Base-by-base conservation (phyloP, 306 rosid genomes). In the Cucumis hystrix region DNA sequence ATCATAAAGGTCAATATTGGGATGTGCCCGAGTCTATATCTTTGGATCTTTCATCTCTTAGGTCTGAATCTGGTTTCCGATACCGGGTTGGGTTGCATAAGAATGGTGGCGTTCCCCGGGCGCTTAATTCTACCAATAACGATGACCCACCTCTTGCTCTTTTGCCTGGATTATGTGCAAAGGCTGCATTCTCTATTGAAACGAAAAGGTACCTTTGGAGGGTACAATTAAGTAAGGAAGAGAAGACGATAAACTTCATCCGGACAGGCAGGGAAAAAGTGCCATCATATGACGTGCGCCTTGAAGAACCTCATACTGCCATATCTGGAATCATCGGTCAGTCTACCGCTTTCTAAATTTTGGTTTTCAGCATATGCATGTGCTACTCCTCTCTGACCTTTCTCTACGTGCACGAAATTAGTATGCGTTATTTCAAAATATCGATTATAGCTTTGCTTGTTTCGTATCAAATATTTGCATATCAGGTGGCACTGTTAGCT, bases 1-100 rank as follows among this genome's bases (percentile, higher is more conserved):
- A 94, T 81, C 96, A 86, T 84, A 91, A 91, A 74, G 98, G 97
- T 80, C 86, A 78, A 83, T 91, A 91, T 81, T 91, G 97, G 98
- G 93, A 91, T 57, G 97, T 94, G 18, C 95, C 97, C 0, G 88
- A 86, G 84, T 87, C 96, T 72, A 58, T 90, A 79, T 91, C 97
- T 57, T 80, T 92, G 79, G 91, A 91, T 87, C 79, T 94, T 35
- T 83, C 87, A 43, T 90, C 98, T 74, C 85, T 89, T 68, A 62
- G 79, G 82, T 82, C 91, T 28, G 75, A 80, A 41, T 81, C 86
- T 71, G 98, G 98, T 60, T 77, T 94, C 73, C 90, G 97, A 1
- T 94, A 91, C 84, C 93, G 84, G 55, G 6, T 89, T 68, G 98
- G 98, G 78, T 56, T 91, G 67, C 98, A 91, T 80, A 87, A 82